phyloP scores from a whole-genome alignment of 2,329 filamentous ascomycete genomes.

The Colletotrichum sp. region DNA sequence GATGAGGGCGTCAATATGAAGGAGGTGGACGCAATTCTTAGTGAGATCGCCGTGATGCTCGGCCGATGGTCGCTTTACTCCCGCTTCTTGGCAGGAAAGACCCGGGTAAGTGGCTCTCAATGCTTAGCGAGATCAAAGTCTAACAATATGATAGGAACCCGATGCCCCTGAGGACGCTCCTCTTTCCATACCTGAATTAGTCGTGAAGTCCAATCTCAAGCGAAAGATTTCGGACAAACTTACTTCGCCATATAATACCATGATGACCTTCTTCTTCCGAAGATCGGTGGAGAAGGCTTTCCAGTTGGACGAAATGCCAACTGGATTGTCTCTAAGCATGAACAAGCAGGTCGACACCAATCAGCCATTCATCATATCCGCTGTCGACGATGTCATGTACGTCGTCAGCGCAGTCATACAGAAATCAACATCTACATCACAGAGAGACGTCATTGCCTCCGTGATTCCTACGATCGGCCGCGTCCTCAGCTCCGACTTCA shows the following conservation, averaged over 20 bases:
- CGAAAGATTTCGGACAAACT: slow-evolving; percentile 80
- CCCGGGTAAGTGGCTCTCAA: slow-evolving; percentile 62
- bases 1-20: slow-evolving; percentile 97
- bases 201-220: slow-evolving; percentile 79
- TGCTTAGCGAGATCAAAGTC: background rate
- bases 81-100: slow-evolving; percentile 87
- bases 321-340: slow-evolving; percentile 78
- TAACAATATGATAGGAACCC: slow-evolving; percentile 50
- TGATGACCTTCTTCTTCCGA: slow-evolving; percentile 97
- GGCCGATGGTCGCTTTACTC: slow-evolving; percentile 92
- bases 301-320: slow-evolving; percentile 88
- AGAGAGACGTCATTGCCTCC: slow-evolving; percentile 76
- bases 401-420: slow-evolving; percentile 93
- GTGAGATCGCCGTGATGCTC: slow-evolving; percentile 90
- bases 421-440: slow-evolving; percentile 84
- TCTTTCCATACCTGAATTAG: slow-evolving; percentile 73
- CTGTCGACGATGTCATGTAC: slow-evolving; percentile 99
- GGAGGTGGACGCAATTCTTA: slow-evolving; percentile 86
- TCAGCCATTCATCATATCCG: slow-evolving; percentile 90
- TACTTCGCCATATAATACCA: slow-evolving; percentile 81
- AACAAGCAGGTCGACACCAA: slow-evolving; percentile 76
- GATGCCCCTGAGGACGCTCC: slow-evolving; percentile 56
- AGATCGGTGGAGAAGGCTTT: slow-evolving; percentile 97
- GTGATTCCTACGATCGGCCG: slow-evolving; percentile 81
- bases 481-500: slow-evolving; percentile 86